These are phyloP conservation scores for Paecilomyces sp. DNA, from an alignment of 2,329 filamentous ascomycete genomes.

Conservation along the genomic window DNA sequence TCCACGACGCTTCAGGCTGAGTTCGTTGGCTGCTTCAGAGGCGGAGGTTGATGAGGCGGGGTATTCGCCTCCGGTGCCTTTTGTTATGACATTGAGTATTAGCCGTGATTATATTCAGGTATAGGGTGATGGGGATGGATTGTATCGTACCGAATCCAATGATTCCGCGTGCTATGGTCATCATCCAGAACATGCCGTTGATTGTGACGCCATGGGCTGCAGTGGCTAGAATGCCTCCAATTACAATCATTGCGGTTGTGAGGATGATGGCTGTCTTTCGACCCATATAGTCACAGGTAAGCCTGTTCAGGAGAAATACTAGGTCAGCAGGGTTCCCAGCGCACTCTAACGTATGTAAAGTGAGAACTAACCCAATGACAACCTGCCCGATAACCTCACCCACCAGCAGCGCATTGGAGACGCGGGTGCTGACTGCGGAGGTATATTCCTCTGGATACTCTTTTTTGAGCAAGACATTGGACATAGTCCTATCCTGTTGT, in stretches of 20 bases:
- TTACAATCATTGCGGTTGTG: constrained; percentile 40
- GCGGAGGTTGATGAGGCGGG: constrained; percentile 42
- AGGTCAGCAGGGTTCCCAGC: neutral
- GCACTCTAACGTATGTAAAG: neutral
- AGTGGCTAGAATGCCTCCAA: constrained; percentile 40
- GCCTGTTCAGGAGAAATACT: constrained; percentile 4
- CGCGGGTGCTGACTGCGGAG: constrained; percentile 18
- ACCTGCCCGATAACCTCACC: constrained; percentile 21
- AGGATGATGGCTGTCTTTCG: constrained; percentile 40
- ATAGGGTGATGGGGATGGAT: neutral
- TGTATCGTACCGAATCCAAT: constrained; percentile 35
- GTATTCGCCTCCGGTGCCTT: constrained; percentile 40
- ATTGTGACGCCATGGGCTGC: constrained; percentile 40
- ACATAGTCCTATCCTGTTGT: constrained; percentile 16
- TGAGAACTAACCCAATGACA: constrained; percentile 14
- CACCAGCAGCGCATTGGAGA: constrained; percentile 20
- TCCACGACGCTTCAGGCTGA: constrained; percentile 30
- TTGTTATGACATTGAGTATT: neutral
- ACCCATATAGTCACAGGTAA: constrained; percentile 41
- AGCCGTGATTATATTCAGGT: neutral
- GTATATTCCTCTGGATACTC: constrained; percentile 19
- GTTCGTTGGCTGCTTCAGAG: constrained; percentile 44
- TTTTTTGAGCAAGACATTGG: constrained; percentile 20
- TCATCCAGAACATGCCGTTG: constrained; percentile 48
- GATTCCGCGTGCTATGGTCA: constrained; percentile 43